Conservation (phyloP, 345 rosid genomes). For the Linum lewisii region DNA sequence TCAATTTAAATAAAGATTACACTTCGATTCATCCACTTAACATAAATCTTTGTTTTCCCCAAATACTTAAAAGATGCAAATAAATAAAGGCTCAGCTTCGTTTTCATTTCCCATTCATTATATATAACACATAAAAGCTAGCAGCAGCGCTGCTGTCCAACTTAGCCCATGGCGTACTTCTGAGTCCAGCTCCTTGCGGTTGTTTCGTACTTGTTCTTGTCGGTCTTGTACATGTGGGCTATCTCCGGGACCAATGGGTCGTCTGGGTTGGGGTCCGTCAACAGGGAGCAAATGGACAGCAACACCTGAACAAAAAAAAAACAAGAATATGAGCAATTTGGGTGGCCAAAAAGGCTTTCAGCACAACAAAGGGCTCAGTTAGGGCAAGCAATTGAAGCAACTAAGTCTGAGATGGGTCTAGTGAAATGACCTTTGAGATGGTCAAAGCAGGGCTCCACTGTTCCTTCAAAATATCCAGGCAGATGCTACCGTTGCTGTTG, state of each 20-base stretch:
- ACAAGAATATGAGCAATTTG: not conserved
- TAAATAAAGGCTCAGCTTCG: too few relatives aligned
- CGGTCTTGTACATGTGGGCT: slow-evolving; percentile 5
- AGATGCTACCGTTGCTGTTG: slow-evolving; percentile 6
- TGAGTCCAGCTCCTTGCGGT: slow-evolving; percentile 6
- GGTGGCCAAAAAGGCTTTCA: too few relatives aligned
- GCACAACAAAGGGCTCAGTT: too few relatives aligned
- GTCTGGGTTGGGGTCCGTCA: slow-evolving; percentile 6
- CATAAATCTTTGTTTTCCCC: not conserved
- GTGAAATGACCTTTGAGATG: not conserved
- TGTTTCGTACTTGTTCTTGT: slow-evolving; percentile 4
- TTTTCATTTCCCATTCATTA: not conserved
- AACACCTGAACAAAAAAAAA: not conserved
- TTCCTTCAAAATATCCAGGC: slow-evolving; percentile 3
- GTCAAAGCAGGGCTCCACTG: slow-evolving; percentile 6
- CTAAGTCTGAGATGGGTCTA: not conserved
- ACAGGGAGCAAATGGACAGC: slow-evolving; percentile 4
- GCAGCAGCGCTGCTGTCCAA: not conserved
- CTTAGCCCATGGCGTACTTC: slow-evolving; percentile 3
- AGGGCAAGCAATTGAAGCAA: too few relatives aligned
- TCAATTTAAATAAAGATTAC: too few relatives aligned
- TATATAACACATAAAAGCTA: not conserved
- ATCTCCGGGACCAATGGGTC: not conserved
- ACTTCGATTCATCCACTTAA: too few relatives aligned
- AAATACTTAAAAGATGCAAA: too few relatives aligned